Evolutionary conservation across 257 asterid genomes (phyloP), one percentile per base, ranked within the genome.

Genomic region (Osmanthus fragrans): DNA sequence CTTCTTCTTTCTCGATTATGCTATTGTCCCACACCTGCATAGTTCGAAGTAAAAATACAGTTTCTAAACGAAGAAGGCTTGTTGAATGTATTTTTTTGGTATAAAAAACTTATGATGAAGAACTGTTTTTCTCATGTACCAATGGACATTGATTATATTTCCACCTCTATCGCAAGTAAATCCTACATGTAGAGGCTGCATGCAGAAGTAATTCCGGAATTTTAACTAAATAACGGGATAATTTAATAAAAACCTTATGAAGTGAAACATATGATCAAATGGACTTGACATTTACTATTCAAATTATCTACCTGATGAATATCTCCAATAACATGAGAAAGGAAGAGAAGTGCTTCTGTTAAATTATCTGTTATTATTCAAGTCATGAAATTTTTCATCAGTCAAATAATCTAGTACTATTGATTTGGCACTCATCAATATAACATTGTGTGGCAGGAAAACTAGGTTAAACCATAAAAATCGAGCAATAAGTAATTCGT

Each of bases 141-240:
- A 94, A n/a, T 88, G 89, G 58, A 94, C 97, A 82, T 80, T 87
- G 54, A 94, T 90, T 2, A 89, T 86, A 80, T 90, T 91, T 74
- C 80, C 97, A 69, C 97, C 94, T 58, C 42, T 85, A 68, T 89
- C 92, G 23, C 89, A 80, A 21, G 88, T 84, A 81, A 89, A 89
- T 66, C 94, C 97, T 4, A 86, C 97, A 79, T 94, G 97, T 56
- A 94, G 74, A 70, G 98, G 97, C 98, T 94, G 87, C 82, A 80
- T 19, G 64, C 30, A 71, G 40, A 63, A 40, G 27, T n/a, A 45
- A 5, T 34, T 34, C 37, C 4, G 37, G 7, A 71, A 45, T 60
- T 40, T 33, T 2, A 21, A 72, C 27, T 25, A 5, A 21, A n/a
- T 19, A 56, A 4, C 7, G 18, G 21, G 51, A 49, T 34, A 21